Conservation (phyloP, 352 stramenopile species). For the Phytopythium delawarense region DNA sequence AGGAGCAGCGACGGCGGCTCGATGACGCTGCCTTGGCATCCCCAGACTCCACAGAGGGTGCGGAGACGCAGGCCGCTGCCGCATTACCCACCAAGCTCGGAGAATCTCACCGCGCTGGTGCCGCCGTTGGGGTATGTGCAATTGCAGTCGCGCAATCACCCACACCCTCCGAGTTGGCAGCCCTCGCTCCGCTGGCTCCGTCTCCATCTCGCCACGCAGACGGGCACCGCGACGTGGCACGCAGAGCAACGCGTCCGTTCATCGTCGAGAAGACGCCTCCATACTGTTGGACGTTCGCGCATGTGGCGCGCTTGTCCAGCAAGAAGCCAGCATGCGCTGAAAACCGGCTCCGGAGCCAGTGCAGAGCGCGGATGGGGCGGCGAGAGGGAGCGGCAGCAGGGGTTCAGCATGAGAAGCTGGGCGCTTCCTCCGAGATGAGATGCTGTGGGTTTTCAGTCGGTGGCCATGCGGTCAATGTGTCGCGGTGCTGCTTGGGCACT, state of each 20-base stretch:
- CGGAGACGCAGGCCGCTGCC: too few species aligned
- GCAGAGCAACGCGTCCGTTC: not conserved
- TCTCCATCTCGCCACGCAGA: constrained; percentile 3
- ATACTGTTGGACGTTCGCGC: too few species aligned
- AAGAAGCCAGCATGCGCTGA: not conserved
- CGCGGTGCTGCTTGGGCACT: too few species aligned
- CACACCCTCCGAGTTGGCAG: not conserved
- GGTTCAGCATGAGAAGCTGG: not conserved
- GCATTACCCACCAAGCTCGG: not conserved
- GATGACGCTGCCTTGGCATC: not conserved
- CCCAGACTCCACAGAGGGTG: not conserved
- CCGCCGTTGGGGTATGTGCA: not conserved
- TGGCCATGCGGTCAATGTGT: too few species aligned
- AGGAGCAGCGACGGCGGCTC: not conserved
- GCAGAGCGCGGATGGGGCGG: not conserved
- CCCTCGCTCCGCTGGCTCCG: not conserved
- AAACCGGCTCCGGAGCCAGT: not conserved
- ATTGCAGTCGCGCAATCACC: not conserved
- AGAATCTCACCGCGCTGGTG: not conserved
- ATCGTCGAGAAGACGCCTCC: not conserved
- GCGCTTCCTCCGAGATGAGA: too few species aligned
- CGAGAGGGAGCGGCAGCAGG: not conserved
- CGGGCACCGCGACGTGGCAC: not conserved
- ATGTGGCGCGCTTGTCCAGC: not conserved
- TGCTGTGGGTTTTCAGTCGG: too few species aligned